Evolutionary conservation across 2,329 filamentous ascomycete species (phyloP).

Genomic region (Aspergillus puulaauensis): DNA sequence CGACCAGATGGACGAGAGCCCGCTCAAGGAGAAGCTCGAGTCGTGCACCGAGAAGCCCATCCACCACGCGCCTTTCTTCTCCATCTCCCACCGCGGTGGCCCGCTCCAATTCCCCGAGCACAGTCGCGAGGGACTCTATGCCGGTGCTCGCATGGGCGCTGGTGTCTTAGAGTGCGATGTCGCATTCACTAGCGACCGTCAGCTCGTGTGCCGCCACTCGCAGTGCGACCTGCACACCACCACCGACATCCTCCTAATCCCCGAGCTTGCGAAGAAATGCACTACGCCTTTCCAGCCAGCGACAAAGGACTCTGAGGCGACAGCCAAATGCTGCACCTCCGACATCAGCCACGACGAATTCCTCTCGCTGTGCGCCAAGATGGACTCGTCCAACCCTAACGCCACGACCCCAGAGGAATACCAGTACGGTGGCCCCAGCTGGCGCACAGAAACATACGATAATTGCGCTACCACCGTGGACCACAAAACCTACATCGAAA

Average conservation of each 20-base stretch:
- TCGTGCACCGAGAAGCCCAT: conserved; percentile 20
- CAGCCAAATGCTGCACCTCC: conserved; percentile 19
- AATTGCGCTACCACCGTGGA: conserved; percentile 18
- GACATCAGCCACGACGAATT: conserved; percentile 22
- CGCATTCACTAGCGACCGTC: conserved; percentile 18
- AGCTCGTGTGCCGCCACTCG: conserved; percentile 22
- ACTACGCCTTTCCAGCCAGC: conserved; percentile 18
- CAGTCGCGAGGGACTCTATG: conserved; percentile 17
- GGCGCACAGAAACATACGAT: conserved; percentile 19
- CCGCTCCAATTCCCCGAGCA: conserved; percentile 21
- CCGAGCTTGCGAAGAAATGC: conserved; percentile 20
- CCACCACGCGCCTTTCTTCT: conserved; percentile 12
- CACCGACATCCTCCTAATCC: conserved; percentile 21
- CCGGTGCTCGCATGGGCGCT: conserved; percentile 20
- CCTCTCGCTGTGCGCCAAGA: conserved; percentile 21
- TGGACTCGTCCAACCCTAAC: conserved; percentile 19
- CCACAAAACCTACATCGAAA: conserved; percentile 19
- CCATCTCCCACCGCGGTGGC: conserved; percentile 21
- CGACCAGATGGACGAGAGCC: conserved; percentile 18
- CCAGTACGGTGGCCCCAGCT: conserved; percentile 17
- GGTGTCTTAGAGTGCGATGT: conserved; percentile 22
- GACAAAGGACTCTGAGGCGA: conserved; percentile 3
- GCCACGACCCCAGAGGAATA: conserved; percentile 20
- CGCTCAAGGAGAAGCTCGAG: conserved; percentile 17
- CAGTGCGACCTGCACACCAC: conserved; percentile 23